Evolutionary conservation across 306 rosid species (phyloP), one percentile per base, ranked within the genome.

Genomic region (Glycyrrhiza uralensis): DNA sequence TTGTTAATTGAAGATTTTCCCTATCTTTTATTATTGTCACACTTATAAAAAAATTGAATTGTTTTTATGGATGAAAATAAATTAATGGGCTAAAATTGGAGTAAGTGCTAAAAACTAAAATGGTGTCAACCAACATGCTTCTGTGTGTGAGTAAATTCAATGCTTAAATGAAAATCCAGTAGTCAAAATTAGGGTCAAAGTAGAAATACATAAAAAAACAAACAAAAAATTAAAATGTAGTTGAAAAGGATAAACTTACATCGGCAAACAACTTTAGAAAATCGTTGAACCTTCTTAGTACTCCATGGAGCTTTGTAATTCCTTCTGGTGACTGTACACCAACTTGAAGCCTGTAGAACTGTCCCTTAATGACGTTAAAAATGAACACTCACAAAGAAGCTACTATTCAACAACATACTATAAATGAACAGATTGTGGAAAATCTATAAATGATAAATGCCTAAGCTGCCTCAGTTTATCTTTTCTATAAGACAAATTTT

Each of bases 321-420:
- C 93, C 96, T 71, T 84, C 91, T 0, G 91, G 92, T 74, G 96
- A 89, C 81, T 92, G 98, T 71, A 92, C 55, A 71, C 94, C 96
- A 81, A 92, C 89, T 79, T 89, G 92, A 66, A 92, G 88, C 96
- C 96, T 92, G 89, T 89, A 92, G 85, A 92, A 92, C 98, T 92
- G 98, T 81, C 83, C 88, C 83, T 62, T 76, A 41, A 86, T 66
- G 85, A 77, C 84, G 91, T 89, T 81, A 89, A 76, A 77, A 74
- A 47, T 49, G 54, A 73, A 74, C 46, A 33, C 49, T 71, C 19
- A 74, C 67, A 63, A 23, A 58, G 46, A 57, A 46, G 52, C 55
- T 47, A 75, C 32, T 50, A 38, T 72, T 69, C 29, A 38, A 68
- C 14, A 38, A 50, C 42, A 36, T 36, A 75, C 17, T 15, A 66